Conservation (phyloP, 495 filamentous ascomycete species). For the Penicillium macrosclerotiorum region DNA sequence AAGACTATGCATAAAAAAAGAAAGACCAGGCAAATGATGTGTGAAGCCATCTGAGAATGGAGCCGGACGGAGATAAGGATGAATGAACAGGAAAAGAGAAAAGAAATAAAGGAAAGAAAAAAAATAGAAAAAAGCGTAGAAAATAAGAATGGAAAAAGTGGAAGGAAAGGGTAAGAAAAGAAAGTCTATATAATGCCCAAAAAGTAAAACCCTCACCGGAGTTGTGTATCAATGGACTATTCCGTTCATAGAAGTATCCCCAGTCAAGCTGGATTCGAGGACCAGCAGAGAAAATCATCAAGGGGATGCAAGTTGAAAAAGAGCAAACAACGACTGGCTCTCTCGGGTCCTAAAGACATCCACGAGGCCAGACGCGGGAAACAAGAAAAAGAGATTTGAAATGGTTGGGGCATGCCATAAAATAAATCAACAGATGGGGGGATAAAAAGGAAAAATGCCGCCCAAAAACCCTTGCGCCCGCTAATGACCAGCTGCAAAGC, state of each 20-base stretch:
- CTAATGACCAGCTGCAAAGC: conserved; percentile 44
- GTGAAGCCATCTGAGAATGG: neutral
- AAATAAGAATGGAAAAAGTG: neutral
- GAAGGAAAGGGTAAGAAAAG: conserved; percentile 1
- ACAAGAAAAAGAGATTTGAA: conserved; percentile 17
- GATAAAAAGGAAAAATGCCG: conserved; percentile 32
- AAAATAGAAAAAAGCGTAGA: neutral
- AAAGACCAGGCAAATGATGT: neutral
- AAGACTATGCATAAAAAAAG: neutral
- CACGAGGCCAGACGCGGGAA: neutral
- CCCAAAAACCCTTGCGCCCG: conserved; percentile 41
- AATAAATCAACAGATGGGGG: no score
- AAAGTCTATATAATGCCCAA: conserved; percentile 22
- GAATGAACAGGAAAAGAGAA: neutral
- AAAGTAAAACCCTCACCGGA: conserved; percentile 7
- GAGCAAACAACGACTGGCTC: conserved; percentile 5
- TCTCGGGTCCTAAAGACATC: neutral
- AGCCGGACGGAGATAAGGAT: neutral
- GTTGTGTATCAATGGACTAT: no score
- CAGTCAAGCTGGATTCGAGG: no score
- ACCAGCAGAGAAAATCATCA: neutral
- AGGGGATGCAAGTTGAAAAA: neutral
- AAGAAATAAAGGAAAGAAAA: neutral
- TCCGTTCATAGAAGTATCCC: no score
- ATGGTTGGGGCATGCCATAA: conserved; percentile 19